Percentiles rank a stretch among this genome's conserved stretches.
Conservation (phyloP, 1,284 basidiomycete species). For the Sanghuangporus sanghuang region DNA sequence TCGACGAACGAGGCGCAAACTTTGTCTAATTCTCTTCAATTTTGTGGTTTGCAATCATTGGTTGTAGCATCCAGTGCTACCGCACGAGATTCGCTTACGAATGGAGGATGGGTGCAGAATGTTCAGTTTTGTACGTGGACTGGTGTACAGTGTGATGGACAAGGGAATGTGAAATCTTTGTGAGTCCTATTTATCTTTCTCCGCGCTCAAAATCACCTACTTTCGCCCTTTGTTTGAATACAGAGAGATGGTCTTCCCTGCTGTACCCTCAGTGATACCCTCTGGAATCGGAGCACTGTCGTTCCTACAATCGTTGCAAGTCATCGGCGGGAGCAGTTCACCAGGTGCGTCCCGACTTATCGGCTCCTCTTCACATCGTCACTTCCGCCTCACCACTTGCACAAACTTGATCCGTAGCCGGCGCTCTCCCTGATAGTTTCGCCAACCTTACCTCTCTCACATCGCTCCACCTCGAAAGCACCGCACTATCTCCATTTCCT, state of each 20-base stretch:
- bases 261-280: constrained; percentile 41
- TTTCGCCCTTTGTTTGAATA: background rate
- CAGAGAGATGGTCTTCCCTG: constrained; percentile 42
- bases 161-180: constrained; percentile 39
- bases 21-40: constrained; percentile 38
- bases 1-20: constrained; percentile 30
- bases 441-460: constrained; percentile 34
- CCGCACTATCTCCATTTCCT: constrained; percentile 36
- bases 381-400: constrained; percentile 24
- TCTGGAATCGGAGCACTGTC: constrained; percentile 38
- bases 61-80: constrained; percentile 38
- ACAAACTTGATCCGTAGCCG: constrained; percentile 18
- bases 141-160: constrained; percentile 40
- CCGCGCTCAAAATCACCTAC: background rate
- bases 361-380: background rate
- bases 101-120: constrained; percentile 44
- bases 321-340: constrained; percentile 38
- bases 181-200: constrained; percentile 26
- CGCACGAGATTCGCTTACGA: constrained; percentile 35
- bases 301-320: constrained; percentile 33
- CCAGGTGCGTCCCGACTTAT: constrained; percentile 29
- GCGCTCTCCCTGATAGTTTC: constrained; percentile 35
- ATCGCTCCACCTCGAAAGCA: constrained; percentile 41
- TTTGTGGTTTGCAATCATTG: constrained; percentile 46
- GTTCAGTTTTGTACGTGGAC: constrained; percentile 44